phyloP scores from a whole-genome alignment of 2,329 filamentous ascomycete genomes.

The Balansia obtecta region DNA sequence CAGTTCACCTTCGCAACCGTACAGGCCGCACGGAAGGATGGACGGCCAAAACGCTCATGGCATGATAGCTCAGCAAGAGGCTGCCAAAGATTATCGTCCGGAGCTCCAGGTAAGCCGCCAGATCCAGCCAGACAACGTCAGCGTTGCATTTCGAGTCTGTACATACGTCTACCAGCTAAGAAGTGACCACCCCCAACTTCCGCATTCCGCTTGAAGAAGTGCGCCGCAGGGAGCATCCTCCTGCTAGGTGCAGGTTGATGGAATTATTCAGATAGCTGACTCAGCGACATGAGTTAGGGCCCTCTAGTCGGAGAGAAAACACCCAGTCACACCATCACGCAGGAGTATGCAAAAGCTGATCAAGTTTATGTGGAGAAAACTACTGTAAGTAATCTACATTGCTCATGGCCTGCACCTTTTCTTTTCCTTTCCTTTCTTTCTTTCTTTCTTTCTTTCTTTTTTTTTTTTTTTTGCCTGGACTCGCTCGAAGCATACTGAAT shows the following conservation, averaged over 20 bases:
- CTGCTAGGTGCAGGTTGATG: not conserved
- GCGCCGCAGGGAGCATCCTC: too few species aligned
- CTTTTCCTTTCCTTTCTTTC: too few species aligned
- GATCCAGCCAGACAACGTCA: not conserved
- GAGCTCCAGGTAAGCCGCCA: slow-evolving; percentile 38
- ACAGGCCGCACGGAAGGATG: slow-evolving; percentile 17
- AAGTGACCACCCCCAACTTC: too few species aligned
- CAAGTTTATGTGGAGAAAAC: slow-evolving; percentile 79
- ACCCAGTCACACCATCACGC: slow-evolving; percentile 63
- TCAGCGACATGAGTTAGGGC: slow-evolving; percentile 41
- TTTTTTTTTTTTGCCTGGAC: not conserved
- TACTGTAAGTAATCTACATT: slow-evolving; percentile 42
- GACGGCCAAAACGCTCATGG: slow-evolving; percentile 26
- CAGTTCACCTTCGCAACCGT: slow-evolving; percentile 8
- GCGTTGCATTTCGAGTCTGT: not conserved
- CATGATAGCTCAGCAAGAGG: slow-evolving; percentile 46
- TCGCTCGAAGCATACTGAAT: not conserved
- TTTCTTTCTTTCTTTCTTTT: too few species aligned
- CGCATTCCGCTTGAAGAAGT: too few species aligned
- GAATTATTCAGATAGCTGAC: not conserved
- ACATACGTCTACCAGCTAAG: too few species aligned
- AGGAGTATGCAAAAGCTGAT: slow-evolving; percentile 83
- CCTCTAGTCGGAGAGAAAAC: slow-evolving; percentile 70
- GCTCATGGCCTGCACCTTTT: too few species aligned
- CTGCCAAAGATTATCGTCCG: slow-evolving; percentile 46